Base-by-base conservation (phyloP, 805 yeast genomes). In the Saturnispora hagleri region DNA sequence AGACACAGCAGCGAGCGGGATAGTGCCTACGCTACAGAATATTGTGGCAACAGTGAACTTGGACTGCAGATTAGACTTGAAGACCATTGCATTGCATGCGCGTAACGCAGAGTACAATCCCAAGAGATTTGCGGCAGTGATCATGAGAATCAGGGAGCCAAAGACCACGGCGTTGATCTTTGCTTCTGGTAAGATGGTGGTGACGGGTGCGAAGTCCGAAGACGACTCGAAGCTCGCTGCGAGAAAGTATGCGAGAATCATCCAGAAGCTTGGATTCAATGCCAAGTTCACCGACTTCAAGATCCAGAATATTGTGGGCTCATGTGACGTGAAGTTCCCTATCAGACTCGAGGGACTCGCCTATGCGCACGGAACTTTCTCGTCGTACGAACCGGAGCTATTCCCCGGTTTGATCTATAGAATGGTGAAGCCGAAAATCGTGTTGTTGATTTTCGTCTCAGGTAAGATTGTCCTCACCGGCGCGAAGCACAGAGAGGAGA, bases 101-200 rank as follows among this genome's bases (percentile, higher is more conserved):
- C 89, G 99, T 79, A 93, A 93, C 70, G 99, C 99, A 35, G 99
- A 93, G 69, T 93, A 93, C 72, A 93, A 93, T 63, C 99, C 99
- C 48, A 89, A 86, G 64, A 95, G 99, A 74, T 93, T 93, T 74
- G 99, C 99, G 13, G 99, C 99, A 53, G 99, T 93, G 47, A 93
- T 93, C 61, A 93, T 93, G 99, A 87, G 99, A 77, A 93, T 93
- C 61, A 81, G 99, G 70, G 99, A 93, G 68, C 99, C 99, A 17
- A 93, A 93, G 69, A 93, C 99, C 1, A 93, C 99, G 2, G 98
- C 99, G 0, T 76, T 93, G 60, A 93, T 93, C 58, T 93, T 93
- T 69, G 99, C 99, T 1, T 89, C 97, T 2, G 99, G 99, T 63
- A 93, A 93, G 70, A 93, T 93, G 99, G 99, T 93, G 60, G 99